Base-by-base conservation (phyloP, 768 basidiomycete species). In the Tubosaeta brunneosetosa region DNA sequence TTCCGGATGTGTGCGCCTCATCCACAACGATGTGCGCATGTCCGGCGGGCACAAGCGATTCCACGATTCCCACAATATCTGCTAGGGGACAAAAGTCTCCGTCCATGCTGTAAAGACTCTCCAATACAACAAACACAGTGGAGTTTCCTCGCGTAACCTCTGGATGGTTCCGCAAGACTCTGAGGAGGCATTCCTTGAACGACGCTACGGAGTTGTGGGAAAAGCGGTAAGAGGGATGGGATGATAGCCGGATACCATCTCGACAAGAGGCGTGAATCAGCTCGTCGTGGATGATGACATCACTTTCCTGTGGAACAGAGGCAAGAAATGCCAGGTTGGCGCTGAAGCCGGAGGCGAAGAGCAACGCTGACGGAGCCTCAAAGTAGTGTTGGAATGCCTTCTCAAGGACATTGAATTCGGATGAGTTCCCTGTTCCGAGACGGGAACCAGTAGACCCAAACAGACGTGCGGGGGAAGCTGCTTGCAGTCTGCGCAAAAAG, bases 81-180 rank as follows among this genome's bases (percentile, higher is more conserved):
- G 50, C 54, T 13, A 84, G 60, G 3, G 79, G 81, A 3, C 72
- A 70, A 33, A 82, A 70, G 55, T 81, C 78, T 5, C 83, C 83
- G 37, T 83, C 81, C 81, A 84, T 83, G 53, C 78, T 80, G 62
- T 84, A 83, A 16, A 83, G 63, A 9, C 72, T 73, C 66, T 84
- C 83, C 13, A 83, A 66, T 0, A 76, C 71, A 17, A 84, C 58
- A 58, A 80, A 83, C 6, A 82, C 60, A 38, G 58, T 71, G 43
- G 53, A 53, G 33, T 63, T 58, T 0, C 71, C 72, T 3, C 41
- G 51, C 25, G 33, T 51, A 29, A 70, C 57, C 32, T 51, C 54
- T 4, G 59, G 58, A 17, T 60, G 54, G 22, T 62, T 52, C 26
- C 65, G 56, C 14, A 74, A 58, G 7, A 59, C 43, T 16, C 13